Conservation (phyloP, 2,329 filamentous ascomycete species). For the Sporothrix globosa region DNA sequence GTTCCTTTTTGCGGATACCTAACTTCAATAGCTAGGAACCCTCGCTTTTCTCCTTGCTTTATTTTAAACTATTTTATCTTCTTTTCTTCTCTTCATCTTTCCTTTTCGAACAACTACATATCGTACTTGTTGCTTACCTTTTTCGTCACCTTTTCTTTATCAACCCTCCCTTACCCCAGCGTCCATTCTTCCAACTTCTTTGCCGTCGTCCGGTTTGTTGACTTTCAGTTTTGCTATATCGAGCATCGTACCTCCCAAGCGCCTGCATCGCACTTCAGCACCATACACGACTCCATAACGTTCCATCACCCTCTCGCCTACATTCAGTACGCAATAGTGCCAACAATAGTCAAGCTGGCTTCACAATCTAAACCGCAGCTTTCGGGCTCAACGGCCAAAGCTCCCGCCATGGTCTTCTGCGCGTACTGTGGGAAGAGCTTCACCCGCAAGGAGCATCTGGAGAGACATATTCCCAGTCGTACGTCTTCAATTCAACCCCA, state of each 20-base stretch:
- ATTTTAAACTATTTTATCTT: neutral
- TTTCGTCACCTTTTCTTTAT: neutral
- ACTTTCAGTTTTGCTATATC: neutral
- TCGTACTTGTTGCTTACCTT: no score
- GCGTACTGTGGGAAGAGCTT: conserved; percentile 60
- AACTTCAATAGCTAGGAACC: neutral
- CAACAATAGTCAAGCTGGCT: conserved; percentile 29
- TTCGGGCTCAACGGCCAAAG: conserved; percentile 32
- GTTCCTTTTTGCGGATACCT: neutral
- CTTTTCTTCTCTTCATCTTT: neutral
- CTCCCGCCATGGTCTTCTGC: conserved; percentile 50
- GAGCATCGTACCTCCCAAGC: neutral
- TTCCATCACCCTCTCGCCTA: conserved; percentile 11
- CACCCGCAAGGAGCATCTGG: conserved; percentile 60
- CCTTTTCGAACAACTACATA: neutral
- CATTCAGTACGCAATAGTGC: neutral
- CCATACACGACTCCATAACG: neutral
- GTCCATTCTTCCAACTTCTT: neutral
- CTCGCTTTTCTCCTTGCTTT: conserved; percentile 17
- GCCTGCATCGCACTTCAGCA: neutral
- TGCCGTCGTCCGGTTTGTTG: neutral
- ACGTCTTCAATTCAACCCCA: conserved; percentile 37
- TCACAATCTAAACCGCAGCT: conserved; percentile 28
- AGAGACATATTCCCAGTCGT: conserved; percentile 59
- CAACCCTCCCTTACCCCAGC: no score